Percentiles rank a stretch among this genome's conserved stretches.
These are phyloP conservation scores for Candida nitratophila DNA, from an alignment of 805 yeast genomes.

Conservation along the genomic window DNA sequence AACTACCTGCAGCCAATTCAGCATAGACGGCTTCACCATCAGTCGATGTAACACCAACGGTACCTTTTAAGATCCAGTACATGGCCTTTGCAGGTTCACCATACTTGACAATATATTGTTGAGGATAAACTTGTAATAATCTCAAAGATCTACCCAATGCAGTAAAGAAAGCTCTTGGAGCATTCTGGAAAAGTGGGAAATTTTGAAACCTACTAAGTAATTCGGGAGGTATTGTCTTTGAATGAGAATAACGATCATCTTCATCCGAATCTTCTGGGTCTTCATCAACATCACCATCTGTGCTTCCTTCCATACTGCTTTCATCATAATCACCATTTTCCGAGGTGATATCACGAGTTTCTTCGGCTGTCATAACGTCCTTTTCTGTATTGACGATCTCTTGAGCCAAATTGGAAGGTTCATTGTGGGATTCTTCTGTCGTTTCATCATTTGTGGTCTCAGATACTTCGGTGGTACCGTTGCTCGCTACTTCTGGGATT, in stretches of 20 bases:
- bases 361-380: too few species aligned
- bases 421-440: too few species aligned
- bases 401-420: too few species aligned
- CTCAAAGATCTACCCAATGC: conserved; percentile 52
- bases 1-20: conserved; percentile 59
- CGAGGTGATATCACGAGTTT: too few species aligned
- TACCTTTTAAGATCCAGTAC: conserved; percentile 76
- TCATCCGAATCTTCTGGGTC: conserved; percentile 8
- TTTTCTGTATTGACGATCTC: too few species aligned
- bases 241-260: conserved; percentile 13
- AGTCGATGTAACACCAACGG: conserved; percentile 67
- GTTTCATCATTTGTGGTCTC: too few species aligned
- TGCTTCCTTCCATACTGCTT: neutral
- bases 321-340: conserved; percentile 1
- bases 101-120: conserved; percentile 58
- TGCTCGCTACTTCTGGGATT: too few species aligned
- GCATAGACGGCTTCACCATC: conserved; percentile 76
- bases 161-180: conserved; percentile 58
- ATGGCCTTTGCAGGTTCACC: conserved; percentile 72
- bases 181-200: conserved; percentile 60
- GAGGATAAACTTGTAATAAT: conserved; percentile 57
- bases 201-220: conserved; percentile 45
- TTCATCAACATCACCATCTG: conserved; percentile 11
- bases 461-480: too few species aligned
- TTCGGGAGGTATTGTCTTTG: conserved; percentile 39